A percentile compares a stretch with the other conserved stretches of the same genome.
These are phyloP conservation scores for Talaromyces sp. DNA, from an alignment of 2,329 filamentous ascomycete species.

Conservation along the genomic window DNA sequence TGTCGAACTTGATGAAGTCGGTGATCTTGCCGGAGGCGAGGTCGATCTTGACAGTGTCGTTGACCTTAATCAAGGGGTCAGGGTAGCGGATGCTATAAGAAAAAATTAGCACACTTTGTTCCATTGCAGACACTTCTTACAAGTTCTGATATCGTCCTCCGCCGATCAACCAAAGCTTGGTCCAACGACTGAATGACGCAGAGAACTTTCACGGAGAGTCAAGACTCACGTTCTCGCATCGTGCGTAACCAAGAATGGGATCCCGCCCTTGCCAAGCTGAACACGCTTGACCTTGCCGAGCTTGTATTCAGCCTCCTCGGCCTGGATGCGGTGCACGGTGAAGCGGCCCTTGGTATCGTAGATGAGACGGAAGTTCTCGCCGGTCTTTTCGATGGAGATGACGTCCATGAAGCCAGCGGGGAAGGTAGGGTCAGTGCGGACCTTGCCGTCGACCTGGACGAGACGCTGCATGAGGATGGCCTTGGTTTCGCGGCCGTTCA, in stretches of 20 bases:
- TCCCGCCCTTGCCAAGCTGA: constrained; percentile 97
- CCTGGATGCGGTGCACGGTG: constrained; percentile 99
- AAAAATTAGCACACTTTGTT: constrained; percentile 34
- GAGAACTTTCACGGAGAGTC: constrained; percentile 54
- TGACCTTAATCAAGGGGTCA: constrained; percentile 97
- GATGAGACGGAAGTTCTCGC: constrained; percentile 99
- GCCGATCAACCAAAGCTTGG: constrained; percentile 84
- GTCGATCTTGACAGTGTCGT: constrained; percentile 99
- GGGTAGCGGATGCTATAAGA: constrained; percentile 90
- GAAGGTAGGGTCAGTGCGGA: constrained; percentile 98
- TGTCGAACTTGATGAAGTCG: constrained; percentile 99
- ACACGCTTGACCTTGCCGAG: constrained; percentile 99
- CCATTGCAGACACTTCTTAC: constrained; percentile 27
- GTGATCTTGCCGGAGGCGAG: constrained; percentile 94
- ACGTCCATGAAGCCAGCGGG: constrained; percentile 99
- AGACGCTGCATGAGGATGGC: constrained; percentile 99
- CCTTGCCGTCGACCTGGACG: constrained; percentile 99
- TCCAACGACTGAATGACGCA: constrained; percentile 99
- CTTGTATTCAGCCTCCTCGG: constrained; percentile 99
- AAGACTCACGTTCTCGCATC: constrained; percentile 99
- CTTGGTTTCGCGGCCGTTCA: constrained; percentile 97
- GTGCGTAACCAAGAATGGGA: constrained; percentile 99
- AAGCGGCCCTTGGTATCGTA: constrained; percentile 99
- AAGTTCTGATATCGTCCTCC: constrained; percentile 33
- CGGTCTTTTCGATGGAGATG: constrained; percentile 98